Conservation (phyloP, 2,329 filamentous ascomycete genomes). For the Aspergillus novoparasiticus region DNA sequence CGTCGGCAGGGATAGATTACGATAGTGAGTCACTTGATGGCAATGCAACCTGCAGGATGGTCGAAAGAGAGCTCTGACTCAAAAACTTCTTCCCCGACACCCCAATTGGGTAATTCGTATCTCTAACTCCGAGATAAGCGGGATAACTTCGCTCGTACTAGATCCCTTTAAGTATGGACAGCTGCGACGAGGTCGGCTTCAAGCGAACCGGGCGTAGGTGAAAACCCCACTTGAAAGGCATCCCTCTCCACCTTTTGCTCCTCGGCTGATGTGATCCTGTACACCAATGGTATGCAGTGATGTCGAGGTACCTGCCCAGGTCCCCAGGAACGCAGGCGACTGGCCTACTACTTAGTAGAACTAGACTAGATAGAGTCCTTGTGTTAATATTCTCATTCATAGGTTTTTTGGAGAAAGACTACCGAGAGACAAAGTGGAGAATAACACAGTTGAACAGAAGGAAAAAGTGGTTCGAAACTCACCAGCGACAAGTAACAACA, state of each 20-base stretch:
- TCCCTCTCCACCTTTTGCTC: constrained; percentile 6
- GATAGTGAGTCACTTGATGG: neutral
- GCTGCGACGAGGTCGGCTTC: neutral
- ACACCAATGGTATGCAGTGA: neutral
- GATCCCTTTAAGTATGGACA: neutral
- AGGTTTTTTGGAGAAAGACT: neutral
- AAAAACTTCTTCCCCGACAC: neutral
- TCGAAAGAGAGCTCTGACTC: neutral
- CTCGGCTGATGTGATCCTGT: neutral
- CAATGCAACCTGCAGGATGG: neutral
- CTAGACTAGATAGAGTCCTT: neutral
- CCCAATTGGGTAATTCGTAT: constrained; percentile 3
- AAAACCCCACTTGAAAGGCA: constrained; percentile 7
- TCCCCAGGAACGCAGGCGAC: neutral
- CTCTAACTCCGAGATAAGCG: neutral
- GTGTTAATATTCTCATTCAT: neutral
- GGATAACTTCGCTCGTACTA: neutral
- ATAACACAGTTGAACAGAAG: neutral
- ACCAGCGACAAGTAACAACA: neutral
- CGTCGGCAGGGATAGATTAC: neutral
- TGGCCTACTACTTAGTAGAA: neutral
- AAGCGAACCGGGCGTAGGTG: neutral
- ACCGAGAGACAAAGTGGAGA: neutral
- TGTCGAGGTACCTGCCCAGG: neutral
- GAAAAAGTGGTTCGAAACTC: neutral